Base-by-base conservation (phyloP, 1,284 basidiomycete species). In the Cryptococcus sp. region DNA sequence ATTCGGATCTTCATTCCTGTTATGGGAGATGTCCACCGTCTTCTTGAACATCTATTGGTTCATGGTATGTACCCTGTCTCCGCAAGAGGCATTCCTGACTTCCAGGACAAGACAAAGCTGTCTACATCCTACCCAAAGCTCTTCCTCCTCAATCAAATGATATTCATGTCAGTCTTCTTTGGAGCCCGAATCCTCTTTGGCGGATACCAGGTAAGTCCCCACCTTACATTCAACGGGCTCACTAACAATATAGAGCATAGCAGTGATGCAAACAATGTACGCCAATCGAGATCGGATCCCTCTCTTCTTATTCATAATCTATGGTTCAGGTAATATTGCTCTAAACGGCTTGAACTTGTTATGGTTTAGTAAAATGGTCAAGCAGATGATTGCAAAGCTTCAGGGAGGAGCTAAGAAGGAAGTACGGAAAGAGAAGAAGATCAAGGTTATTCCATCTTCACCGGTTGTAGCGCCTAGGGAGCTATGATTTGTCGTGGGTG, bases 1-100 rank as follows among this genome's bases (percentile, higher is more conserved):
- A 9, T 65, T 66, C 47, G 68, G 66, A n/a, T 61, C 68, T 1
- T 52, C 60, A 10, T 70, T 70, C 42, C 53, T 70, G 9, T 53
- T 70, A 3, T 70, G 68, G 68, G 68, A 70, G 42, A 50, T 67
- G 7, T 63, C 60, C 2, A 70, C 68, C 1, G 64, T 66, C 13
- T 61, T 70, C 46, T 58, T 70, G 11, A 70, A 70, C 40, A 54
- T 70, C 7, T 61, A 67, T 43, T 70, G 66, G 61, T 68, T 67
- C 54, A 64, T 70, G 58, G 65, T 63, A 40, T 19, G 60, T 52
- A 24, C 19, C 14, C 13, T 2, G 10, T 39, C 16, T 7, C 18
- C 36, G 7, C n/a, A 18, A 9, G 32, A 31, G 10, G 7, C 11
- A 19, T 21, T 4, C 39, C 23, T 16, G 19, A 41, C 7, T 46